Conservation (phyloP, 1,284 basidiomycete species). For the Grifola frondosa region DNA sequence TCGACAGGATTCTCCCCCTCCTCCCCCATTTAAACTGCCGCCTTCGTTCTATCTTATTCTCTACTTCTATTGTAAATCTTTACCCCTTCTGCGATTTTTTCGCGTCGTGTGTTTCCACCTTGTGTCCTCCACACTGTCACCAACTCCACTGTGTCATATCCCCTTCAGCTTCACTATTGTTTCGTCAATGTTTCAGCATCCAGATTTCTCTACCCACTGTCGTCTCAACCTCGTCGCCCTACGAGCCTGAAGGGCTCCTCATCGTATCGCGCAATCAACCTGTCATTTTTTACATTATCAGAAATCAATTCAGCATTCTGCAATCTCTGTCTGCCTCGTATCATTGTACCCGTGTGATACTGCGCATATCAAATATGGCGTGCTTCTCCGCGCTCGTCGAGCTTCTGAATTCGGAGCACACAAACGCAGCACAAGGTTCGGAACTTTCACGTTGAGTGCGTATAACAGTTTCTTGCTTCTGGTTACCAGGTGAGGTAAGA, state of each 20-base stretch:
- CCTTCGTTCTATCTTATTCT: conserved; percentile 66
- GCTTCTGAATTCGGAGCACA: too few species aligned
- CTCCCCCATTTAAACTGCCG: conserved; percentile 28
- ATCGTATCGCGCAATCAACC: conserved; percentile 24
- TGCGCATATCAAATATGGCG: too few species aligned
- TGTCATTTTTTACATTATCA: conserved; percentile 31
- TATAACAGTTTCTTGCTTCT: too few species aligned
- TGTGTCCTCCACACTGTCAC: conserved; percentile 22
- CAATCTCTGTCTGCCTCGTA: too few species aligned
- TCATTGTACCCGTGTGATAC: too few species aligned
- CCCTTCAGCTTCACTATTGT: conserved; percentile 28
- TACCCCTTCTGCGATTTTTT: conserved; percentile 22
- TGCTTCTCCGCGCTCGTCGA: too few species aligned
- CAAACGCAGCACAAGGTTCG: too few species aligned
- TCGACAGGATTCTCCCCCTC: conserved; percentile 35
- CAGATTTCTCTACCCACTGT: conserved; percentile 38
- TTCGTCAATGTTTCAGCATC: conserved; percentile 53
- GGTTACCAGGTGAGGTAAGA: too few species aligned
- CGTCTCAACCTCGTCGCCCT: conserved; percentile 34
- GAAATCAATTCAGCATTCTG: conserved; percentile 21
- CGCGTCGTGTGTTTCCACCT: conserved; percentile 35
- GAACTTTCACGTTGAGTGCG: too few species aligned
- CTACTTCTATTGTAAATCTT: conserved; percentile 61
- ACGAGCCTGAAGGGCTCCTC: conserved; percentile 27
- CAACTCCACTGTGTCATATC: conserved; percentile 35